These are phyloP conservation scores for Auriscalpium microsporum DNA, from an alignment of 768 basidiomycete genomes.

Conservation along the genomic window DNA sequence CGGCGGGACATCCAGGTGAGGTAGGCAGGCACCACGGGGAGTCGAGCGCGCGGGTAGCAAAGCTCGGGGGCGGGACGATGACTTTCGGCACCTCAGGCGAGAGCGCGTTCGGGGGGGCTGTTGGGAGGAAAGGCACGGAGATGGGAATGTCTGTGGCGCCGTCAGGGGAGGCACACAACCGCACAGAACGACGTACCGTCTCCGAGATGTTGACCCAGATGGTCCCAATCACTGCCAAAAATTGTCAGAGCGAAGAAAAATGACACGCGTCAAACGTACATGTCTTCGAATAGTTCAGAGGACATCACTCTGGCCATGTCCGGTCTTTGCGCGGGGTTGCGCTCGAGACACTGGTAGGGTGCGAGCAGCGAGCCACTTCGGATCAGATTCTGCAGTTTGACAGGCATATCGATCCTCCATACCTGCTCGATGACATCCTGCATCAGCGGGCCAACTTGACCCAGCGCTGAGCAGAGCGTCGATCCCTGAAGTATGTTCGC, in stretches of 20 bases:
- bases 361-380: neutral
- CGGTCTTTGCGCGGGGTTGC: constrained; percentile 9
- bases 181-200: constrained; percentile 5
- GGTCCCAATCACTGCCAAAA: constrained; percentile 7
- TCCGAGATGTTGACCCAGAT: neutral
- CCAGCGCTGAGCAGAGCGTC: neutral
- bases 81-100: neutral
- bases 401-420: neutral
- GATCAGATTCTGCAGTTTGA: neutral
- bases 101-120: neutral
- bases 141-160: constrained; percentile 6
- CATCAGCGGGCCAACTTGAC: neutral
- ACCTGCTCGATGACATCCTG: constrained; percentile 9
- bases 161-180: constrained; percentile 4
- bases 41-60: neutral
- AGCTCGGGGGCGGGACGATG: neutral
- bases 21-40: neutral
- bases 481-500: neutral
- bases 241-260: neutral
- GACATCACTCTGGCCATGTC: constrained; percentile 1
- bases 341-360: constrained; percentile 12
- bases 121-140: constrained; percentile 4
- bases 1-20: too few species aligned
- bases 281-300: constrained; percentile 7
- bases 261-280: constrained; percentile 3